Evolutionary conservation across 2,329 filamentous ascomycete genomes (phyloP).

Genomic region (Tricladium varicosporioides): DNA sequence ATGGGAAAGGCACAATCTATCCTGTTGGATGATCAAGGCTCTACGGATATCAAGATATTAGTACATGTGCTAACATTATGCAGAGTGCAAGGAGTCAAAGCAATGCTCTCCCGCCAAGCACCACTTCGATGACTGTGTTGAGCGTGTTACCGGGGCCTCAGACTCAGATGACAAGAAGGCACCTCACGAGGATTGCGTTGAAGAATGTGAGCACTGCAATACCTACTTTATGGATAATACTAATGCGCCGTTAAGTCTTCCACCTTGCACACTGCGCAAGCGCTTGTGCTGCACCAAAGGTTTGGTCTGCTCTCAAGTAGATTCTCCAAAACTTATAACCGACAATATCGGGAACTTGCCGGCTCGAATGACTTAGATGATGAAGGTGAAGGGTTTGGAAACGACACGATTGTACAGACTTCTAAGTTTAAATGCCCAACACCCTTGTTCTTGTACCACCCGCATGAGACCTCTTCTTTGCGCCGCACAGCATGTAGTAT

Average conservation of each 20-base stretch:
- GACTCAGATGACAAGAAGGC: constrained; percentile 60
- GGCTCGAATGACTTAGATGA: constrained; percentile 21
- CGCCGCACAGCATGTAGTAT: constrained; percentile 32
- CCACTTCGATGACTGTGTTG: constrained; percentile 97
- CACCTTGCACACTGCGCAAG: constrained; percentile 95
- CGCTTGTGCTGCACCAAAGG: constrained; percentile 91
- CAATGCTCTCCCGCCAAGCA: constrained; percentile 88
- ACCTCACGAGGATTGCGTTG: constrained; percentile 90
- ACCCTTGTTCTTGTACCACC: constrained; percentile 29
- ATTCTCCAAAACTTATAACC: constrained; percentile 20
- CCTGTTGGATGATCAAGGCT: not conserved
- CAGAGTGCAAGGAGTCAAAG: constrained; percentile 87
- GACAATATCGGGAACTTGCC: constrained; percentile 11
- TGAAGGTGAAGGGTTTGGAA: constrained; percentile 7
- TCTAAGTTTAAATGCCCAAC: constrained; percentile 8
- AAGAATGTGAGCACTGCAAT: constrained; percentile 79
- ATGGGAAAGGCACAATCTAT: not conserved
- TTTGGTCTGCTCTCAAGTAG: constrained; percentile 92
- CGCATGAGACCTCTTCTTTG: constrained; percentile 26
- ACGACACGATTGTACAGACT: constrained; percentile 26
- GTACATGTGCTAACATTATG: constrained; percentile 25
- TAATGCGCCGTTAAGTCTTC: constrained; percentile 69
- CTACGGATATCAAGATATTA: not conserved
- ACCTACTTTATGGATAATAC: not conserved
- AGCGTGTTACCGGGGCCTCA: constrained; percentile 75